Conservation (phyloP, 352 stramenopile genomes). For the Peronospora destructor region DNA sequence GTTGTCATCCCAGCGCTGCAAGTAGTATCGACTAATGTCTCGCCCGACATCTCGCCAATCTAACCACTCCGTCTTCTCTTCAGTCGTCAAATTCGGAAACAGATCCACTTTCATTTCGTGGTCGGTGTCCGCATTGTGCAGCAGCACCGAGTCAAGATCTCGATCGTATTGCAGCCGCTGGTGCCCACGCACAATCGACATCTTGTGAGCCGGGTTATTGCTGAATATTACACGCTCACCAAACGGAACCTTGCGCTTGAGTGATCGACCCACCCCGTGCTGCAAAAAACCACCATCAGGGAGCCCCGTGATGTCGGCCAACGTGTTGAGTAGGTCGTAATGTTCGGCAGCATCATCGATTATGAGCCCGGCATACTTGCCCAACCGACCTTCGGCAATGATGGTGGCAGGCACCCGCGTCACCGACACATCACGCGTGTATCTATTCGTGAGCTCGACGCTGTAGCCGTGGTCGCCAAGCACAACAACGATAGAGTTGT, state of each 20-base stretch:
- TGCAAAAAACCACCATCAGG: constrained; percentile 7
- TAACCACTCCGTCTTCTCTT: constrained; percentile 4
- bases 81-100: constrained; percentile 1
- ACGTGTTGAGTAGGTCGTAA: constrained; percentile 14
- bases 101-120: constrained; percentile 9
- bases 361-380: constrained; percentile 2
- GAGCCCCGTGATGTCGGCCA: constrained; percentile 10
- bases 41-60: constrained; percentile 7
- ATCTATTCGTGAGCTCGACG: background rate
- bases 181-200: constrained; percentile 12
- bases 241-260: constrained; percentile 8
- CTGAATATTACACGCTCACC: constrained; percentile 5
- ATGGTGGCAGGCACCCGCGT: constrained; percentile 6
- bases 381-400: constrained; percentile 9
- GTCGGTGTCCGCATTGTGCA: constrained; percentile 9
- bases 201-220: constrained; percentile 9
- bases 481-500: constrained; percentile 7
- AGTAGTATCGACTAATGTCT: constrained; percentile 4
- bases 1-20: constrained; percentile 7
- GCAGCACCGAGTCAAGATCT: background rate
- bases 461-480: constrained; percentile 2
- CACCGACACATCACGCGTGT: constrained; percentile 6
- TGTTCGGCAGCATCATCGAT: constrained; percentile 13
- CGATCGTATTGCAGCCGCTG: constrained; percentile 7
- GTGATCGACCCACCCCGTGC: constrained; percentile 8